A percentile compares a stretch with the other conserved stretches of the same genome.
These are phyloP conservation scores for Cercophora newfieldiana DNA, from an alignment of 495 filamentous ascomycete genomes.

Conservation along the genomic window DNA sequence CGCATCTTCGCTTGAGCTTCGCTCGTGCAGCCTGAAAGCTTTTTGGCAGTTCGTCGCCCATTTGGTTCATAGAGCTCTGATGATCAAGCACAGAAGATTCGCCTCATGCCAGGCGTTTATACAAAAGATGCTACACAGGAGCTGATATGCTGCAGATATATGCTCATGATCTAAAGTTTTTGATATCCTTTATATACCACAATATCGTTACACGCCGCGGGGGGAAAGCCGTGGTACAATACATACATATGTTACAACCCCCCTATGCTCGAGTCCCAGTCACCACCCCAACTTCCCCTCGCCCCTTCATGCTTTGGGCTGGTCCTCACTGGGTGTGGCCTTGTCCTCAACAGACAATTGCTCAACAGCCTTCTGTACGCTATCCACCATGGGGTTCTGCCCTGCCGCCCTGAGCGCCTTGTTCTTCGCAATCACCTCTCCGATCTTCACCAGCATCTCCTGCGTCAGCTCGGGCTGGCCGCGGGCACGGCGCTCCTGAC, in stretches of 20 bases:
- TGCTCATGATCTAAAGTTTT: neutral
- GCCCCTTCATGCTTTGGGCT: neutral
- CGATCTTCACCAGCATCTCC: conserved; percentile 65
- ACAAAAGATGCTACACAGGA: no score
- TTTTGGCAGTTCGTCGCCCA: no score
- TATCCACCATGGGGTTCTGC: neutral
- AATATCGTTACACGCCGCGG: conserved; percentile 10
- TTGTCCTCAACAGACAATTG: conserved; percentile 1
- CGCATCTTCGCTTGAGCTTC: no score
- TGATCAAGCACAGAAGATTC: no score
- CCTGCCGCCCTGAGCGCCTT: conserved; percentile 20
- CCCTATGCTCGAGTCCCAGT: neutral
- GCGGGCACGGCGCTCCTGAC: conserved; percentile 42
- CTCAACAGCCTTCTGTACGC: neutral
- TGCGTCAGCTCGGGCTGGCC: conserved; percentile 54
- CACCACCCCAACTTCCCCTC: neutral
- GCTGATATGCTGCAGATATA: neutral
- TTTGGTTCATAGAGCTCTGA: no score
- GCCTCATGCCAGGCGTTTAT: no score
- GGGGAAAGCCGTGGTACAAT: neutral
- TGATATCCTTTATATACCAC: conserved; percentile 5
- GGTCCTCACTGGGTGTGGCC: neutral
- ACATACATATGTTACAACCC: neutral
- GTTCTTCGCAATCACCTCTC: conserved; percentile 63
- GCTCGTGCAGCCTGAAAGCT: no score